Evolutionary conservation across 2,329 filamentous ascomycete species (phyloP).

Genomic region (Cladosporium sp.): DNA sequence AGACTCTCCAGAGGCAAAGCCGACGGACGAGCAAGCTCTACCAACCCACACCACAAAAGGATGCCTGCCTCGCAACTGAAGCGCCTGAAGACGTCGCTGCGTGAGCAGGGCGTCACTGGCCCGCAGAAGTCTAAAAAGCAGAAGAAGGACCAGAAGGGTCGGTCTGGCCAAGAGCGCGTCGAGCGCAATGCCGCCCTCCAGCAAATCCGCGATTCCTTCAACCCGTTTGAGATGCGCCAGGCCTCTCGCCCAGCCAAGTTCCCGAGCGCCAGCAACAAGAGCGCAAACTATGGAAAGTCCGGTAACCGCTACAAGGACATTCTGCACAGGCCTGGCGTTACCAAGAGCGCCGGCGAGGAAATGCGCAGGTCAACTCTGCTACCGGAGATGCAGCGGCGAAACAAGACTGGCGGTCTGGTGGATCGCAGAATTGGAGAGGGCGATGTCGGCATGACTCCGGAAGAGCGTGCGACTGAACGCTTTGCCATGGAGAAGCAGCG

Average conservation of each 20-base stretch:
- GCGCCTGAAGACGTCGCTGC: slow-evolving; percentile 84
- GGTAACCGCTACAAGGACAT: slow-evolving; percentile 53
- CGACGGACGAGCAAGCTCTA: neutral
- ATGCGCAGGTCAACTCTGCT: slow-evolving; percentile 77
- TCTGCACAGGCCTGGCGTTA: slow-evolving; percentile 73
- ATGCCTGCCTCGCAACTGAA: slow-evolving; percentile 98
- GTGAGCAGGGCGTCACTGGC: slow-evolving; percentile 83
- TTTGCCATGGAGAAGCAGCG: slow-evolving; percentile 85
- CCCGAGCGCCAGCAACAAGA: slow-evolving; percentile 49
- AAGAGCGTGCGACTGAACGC: slow-evolving; percentile 86
- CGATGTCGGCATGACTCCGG: slow-evolving; percentile 87
- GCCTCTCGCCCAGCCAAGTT: slow-evolving; percentile 73
- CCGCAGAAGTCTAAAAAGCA: slow-evolving; percentile 96
- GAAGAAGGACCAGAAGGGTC: slow-evolving; percentile 62
- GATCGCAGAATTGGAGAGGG: slow-evolving; percentile 96
- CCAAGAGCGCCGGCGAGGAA: slow-evolving; percentile 84
- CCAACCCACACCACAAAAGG: slow-evolving; percentile 5
- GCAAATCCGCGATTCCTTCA: slow-evolving; percentile 91
- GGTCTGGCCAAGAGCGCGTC: slow-evolving; percentile 67
- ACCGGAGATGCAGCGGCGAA: slow-evolving; percentile 80
- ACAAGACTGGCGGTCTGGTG: slow-evolving; percentile 87
- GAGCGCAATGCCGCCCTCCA: slow-evolving; percentile 74
- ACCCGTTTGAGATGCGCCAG: slow-evolving; percentile 92
- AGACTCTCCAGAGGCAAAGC: neutral
- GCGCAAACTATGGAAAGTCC: slow-evolving; percentile 38